phyloP scores from a whole-genome alignment of 495 filamentous ascomycete species.

The Penicillium tannophilum region DNA sequence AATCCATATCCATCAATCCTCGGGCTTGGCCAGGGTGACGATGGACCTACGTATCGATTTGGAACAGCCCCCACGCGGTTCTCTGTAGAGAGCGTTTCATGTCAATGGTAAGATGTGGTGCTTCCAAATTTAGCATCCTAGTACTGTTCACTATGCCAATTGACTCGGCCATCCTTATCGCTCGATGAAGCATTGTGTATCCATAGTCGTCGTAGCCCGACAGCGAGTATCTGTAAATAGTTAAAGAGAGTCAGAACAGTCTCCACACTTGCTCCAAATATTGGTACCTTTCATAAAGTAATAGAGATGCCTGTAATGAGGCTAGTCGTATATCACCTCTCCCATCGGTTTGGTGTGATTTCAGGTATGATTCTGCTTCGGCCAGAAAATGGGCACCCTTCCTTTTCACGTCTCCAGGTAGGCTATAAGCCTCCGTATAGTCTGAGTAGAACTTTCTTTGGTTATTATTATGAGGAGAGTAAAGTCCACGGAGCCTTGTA shows the following conservation, averaged over 20 bases:
- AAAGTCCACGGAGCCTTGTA: too few relatives aligned
- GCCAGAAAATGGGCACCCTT: slow-evolving; percentile 34
- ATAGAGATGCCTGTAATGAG: slow-evolving; percentile 31
- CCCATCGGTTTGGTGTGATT: slow-evolving; percentile 21
- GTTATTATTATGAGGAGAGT: neutral
- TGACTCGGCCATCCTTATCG: too few relatives aligned
- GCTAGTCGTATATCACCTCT: slow-evolving; percentile 25
- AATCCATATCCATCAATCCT: too few relatives aligned
- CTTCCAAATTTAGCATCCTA: slow-evolving; percentile 6
- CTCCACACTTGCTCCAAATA: too few relatives aligned
- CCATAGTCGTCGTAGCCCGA: too few relatives aligned
- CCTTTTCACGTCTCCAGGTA: slow-evolving; percentile 32
- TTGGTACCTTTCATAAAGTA: slow-evolving; percentile 11
- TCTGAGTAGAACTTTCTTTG: slow-evolving; percentile 30
- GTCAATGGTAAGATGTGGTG: slow-evolving; percentile 22
- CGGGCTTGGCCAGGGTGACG: neutral
- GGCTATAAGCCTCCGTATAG: slow-evolving; percentile 30
- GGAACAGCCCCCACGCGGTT: slow-evolving; percentile 38
- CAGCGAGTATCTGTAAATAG: too few relatives aligned
- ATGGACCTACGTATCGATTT: slow-evolving; percentile 34
- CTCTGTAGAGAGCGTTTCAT: slow-evolving; percentile 30
- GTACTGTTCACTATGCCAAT: too few relatives aligned
- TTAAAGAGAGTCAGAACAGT: too few relatives aligned
- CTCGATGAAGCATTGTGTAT: too few relatives aligned
- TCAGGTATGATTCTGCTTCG: slow-evolving; percentile 31